Evolutionary conservation across 2,329 filamentous ascomycete genomes (phyloP).

Genomic region (Furcasterigmium sp.): DNA sequence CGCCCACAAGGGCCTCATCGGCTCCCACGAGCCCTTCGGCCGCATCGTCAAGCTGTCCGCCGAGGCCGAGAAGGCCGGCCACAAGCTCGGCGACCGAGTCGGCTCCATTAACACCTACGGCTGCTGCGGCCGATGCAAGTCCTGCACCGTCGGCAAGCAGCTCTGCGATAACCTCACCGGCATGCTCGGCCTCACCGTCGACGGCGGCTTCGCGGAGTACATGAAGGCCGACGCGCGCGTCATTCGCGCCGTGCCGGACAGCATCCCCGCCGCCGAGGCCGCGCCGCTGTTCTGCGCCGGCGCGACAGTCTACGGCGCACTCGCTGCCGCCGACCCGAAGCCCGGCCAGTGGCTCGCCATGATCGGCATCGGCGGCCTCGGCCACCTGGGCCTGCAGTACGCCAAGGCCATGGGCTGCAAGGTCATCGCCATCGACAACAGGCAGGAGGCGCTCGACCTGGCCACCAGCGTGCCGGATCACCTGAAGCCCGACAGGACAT

Average conservation of each 20-base stretch:
- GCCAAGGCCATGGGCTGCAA: slow-evolving; percentile 17
- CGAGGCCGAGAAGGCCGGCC: slow-evolving; percentile 14
- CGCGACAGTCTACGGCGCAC: slow-evolving; percentile 14
- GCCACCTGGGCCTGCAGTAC: slow-evolving; percentile 17
- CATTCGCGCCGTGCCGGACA: slow-evolving; percentile 17
- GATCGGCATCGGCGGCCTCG: slow-evolving; percentile 19
- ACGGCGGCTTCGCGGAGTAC: slow-evolving; percentile 22
- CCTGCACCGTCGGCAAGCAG: slow-evolving; percentile 12
- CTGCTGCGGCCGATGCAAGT: slow-evolving; percentile 16
- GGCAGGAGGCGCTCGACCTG: slow-evolving; percentile 11
- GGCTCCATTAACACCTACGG: slow-evolving; percentile 21
- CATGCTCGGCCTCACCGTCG: slow-evolving; percentile 17
- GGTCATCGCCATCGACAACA: slow-evolving; percentile 18
- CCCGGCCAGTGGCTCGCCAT: slow-evolving; percentile 17
- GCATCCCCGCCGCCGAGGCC: slow-evolving; percentile 13
- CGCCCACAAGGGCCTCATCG: slow-evolving; percentile 20
- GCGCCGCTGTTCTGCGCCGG: slow-evolving; percentile 22
- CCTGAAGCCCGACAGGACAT: slow-evolving; percentile 9
- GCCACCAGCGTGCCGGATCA: slow-evolving; percentile 8
- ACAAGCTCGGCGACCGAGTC: slow-evolving; percentile 51
- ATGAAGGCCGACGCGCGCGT: slow-evolving; percentile 17
- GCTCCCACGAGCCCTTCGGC: slow-evolving; percentile 60
- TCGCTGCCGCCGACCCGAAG: slow-evolving; percentile 5
- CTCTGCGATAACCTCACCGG: slow-evolving; percentile 16
- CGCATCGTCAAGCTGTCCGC: slow-evolving; percentile 52